Conservation (phyloP, 2,329 filamentous ascomycete genomes). For the Trichophyton schoenleinii region DNA sequence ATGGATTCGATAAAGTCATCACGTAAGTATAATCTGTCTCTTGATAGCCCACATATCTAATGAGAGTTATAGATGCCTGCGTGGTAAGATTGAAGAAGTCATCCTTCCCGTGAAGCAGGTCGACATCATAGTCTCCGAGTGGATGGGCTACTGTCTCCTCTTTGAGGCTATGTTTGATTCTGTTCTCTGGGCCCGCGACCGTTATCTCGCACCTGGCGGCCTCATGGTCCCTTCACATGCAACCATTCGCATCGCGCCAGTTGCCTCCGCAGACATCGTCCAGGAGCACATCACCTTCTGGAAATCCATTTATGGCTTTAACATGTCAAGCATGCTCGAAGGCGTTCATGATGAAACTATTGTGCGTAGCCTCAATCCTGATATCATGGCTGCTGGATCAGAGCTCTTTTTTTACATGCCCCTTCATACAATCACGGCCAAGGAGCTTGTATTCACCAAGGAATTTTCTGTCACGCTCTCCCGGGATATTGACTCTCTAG, state of each 20-base stretch:
- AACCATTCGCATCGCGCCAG: slow-evolving; percentile 68
- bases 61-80: slow-evolving; percentile 44
- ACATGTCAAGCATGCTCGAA: slow-evolving; percentile 81
- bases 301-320: slow-evolving; percentile 87
- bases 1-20: slow-evolving; percentile 60
- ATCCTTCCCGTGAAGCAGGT: slow-evolving; percentile 64
- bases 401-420: slow-evolving; percentile 62
- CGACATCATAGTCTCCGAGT: slow-evolving; percentile 91
- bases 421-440: slow-evolving; percentile 56
- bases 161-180: slow-evolving; percentile 96
- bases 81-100: slow-evolving; percentile 82
- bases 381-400: slow-evolving; percentile 41
- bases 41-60: neutral
- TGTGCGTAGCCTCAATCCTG: slow-evolving; percentile 54
- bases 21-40: slow-evolving; percentile 35
- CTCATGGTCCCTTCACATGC: slow-evolving; percentile 79
- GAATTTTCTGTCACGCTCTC: slow-evolving; percentile 52
- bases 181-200: slow-evolving; percentile 76
- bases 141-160: slow-evolving; percentile 92
- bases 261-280: slow-evolving; percentile 65
- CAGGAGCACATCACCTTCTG: slow-evolving; percentile 72
- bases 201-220: slow-evolving; percentile 66
- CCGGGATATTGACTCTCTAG: slow-evolving; percentile 54
- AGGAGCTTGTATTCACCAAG: slow-evolving; percentile 64
- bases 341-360: slow-evolving; percentile 72